Conservation (phyloP, 2,329 filamentous ascomycete genomes). For the Talaromyces pinophilus region DNA sequence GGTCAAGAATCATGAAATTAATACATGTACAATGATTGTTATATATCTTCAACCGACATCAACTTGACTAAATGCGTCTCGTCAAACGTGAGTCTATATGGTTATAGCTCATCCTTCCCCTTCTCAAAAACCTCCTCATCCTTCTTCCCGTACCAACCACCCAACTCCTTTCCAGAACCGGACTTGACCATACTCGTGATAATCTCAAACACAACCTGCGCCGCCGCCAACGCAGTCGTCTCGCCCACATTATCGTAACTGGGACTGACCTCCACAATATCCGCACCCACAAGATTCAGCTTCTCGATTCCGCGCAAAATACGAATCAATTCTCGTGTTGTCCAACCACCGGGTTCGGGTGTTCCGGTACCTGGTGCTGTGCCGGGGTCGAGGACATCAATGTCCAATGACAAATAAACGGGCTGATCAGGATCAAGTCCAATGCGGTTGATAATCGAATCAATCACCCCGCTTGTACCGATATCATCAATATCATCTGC, state of each 20-base stretch:
- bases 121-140: constrained; percentile 25
- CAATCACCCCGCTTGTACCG: constrained; percentile 69
- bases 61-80: background rate
- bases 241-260: constrained; percentile 80
- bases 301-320: constrained; percentile 79
- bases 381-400: constrained; percentile 76
- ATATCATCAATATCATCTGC: constrained; percentile 86
- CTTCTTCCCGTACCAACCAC: constrained; percentile 44
- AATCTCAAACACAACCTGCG: constrained; percentile 84
- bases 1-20: background rate
- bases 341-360: constrained; percentile 89
- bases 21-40: background rate
- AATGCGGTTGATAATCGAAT: constrained; percentile 69
- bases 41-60: background rate
- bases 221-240: constrained; percentile 77
- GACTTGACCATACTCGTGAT: constrained; percentile 62
- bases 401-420: constrained; percentile 79
- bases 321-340: constrained; percentile 79
- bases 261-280: constrained; percentile 85
- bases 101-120: constrained; percentile 32
- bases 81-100: background rate
- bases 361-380: constrained; percentile 76
- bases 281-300: constrained; percentile 83
- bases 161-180: constrained; percentile 42
- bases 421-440: constrained; percentile 66